Percentiles rank a stretch among this genome's conserved stretches.
These are phyloP conservation scores for Cadophora gregata DNA, from an alignment of 2,329 filamentous ascomycete species.

Conservation along the genomic window DNA sequence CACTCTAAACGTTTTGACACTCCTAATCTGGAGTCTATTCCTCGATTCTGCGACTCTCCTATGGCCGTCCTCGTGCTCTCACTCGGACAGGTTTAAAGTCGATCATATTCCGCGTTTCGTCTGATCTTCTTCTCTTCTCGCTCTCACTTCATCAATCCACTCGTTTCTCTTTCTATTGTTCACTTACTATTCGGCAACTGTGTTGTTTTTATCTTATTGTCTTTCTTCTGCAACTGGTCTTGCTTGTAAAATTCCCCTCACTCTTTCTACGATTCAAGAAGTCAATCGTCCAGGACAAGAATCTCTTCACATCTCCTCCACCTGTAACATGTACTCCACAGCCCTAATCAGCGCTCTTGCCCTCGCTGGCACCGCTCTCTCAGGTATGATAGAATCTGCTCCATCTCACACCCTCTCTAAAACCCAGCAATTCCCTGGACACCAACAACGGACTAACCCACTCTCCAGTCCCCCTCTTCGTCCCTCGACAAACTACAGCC, in stretches of 20 bases:
- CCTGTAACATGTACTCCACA: constrained; percentile 11
- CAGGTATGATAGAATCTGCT: constrained; percentile 18
- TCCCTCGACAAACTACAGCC: constrained; percentile 39
- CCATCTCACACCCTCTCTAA: not conserved
- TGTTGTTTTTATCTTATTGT: constrained; percentile 11
- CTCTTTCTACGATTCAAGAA: not conserved
- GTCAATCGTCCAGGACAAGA: not conserved
- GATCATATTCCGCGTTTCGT: not conserved
- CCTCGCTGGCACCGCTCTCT: constrained; percentile 16
- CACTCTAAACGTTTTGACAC: constrained; percentile 7
- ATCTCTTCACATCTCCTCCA: not conserved
- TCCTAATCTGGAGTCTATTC: constrained; percentile 1
- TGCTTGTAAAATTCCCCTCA: not conserved
- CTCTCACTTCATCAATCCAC: constrained; percentile 1
- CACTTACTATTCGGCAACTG: not conserved
- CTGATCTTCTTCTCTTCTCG: constrained; percentile 1
- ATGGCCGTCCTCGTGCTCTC: not conserved
- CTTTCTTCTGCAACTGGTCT: constrained; percentile 17
- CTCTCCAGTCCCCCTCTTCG: constrained; percentile 8
- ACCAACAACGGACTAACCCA: not conserved
- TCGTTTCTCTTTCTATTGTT: not conserved
- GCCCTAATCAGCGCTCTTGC: constrained; percentile 7
- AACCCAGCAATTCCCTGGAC: not conserved
- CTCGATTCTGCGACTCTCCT: constrained; percentile 1
- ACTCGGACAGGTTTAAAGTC: not conserved